A percentile compares a stretch with the other conserved stretches of the same genome.
phyloP scores from a whole-genome alignment of 768 basidiomycete species.

The Atractiella rhizophila region DNA sequence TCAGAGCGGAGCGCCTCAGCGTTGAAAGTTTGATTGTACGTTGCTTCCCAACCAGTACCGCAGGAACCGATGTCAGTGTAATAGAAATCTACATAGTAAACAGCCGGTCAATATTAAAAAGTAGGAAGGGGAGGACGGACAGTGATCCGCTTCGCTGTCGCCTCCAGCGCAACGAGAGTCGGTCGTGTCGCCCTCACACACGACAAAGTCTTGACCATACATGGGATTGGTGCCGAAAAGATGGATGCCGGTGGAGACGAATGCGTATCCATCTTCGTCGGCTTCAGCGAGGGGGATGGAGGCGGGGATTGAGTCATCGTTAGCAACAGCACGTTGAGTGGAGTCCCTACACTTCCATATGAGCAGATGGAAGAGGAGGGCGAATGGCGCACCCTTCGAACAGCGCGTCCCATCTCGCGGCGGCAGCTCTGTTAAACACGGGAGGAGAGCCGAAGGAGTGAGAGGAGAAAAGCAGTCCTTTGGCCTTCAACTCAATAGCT shows the following conservation, averaged over 20 bases:
- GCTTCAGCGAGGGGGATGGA: not conserved
- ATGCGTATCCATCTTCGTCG: no score
- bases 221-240: not conserved
- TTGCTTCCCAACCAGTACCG: no score
- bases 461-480: constrained; percentile 3
- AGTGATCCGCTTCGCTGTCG: no score
- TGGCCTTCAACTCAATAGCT: constrained; percentile 6
- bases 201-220: constrained; percentile 8
- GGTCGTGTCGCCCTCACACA: no score
- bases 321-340: constrained; percentile 6
- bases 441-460: constrained; percentile 8
- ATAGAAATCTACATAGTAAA: no score
- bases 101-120: no score
- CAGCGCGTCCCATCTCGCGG: constrained; percentile 1
- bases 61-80: no score
- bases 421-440: constrained; percentile 7
- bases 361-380: not conserved
- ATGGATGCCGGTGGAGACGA: constrained; percentile 10
- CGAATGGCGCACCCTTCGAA: constrained; percentile 1
- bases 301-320: constrained; percentile 2
- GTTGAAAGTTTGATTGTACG: no score
- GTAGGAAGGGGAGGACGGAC: no score
- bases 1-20: no score
- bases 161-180: no score
- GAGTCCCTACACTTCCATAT: not conserved